Percentiles rank a stretch among this genome's conserved stretches.
Conservation (phyloP, 2,329 filamentous ascomycete species). For the Phaeomoniella chlamydospora region DNA sequence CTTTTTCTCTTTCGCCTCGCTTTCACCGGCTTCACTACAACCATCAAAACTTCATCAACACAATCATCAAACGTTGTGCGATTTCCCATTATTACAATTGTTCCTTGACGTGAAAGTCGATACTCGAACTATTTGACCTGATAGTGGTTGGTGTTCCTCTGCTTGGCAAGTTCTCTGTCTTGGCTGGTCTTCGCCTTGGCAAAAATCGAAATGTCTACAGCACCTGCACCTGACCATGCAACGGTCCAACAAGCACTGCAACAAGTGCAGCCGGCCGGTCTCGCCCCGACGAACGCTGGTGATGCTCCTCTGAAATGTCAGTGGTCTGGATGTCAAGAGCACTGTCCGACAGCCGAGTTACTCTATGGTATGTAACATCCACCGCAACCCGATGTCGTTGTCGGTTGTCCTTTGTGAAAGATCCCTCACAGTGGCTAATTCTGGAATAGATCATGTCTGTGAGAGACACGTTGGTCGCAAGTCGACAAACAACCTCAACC, state of each 20-base stretch:
- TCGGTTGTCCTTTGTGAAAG: too few species aligned
- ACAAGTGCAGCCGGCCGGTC: slow-evolving; percentile 7
- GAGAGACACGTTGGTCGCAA: slow-evolving; percentile 97
- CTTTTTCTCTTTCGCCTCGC: slow-evolving; percentile 5
- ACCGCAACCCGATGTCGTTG: too few species aligned
- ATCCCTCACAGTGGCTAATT: too few species aligned
- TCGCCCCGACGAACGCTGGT: slow-evolving; percentile 8
- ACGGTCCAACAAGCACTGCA: slow-evolving; percentile 7
- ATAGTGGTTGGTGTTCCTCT: slow-evolving; percentile 1
- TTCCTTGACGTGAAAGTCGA: too few species aligned
- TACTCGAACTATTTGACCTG: too few species aligned
- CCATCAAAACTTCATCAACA: neutral
- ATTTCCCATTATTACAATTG: too few species aligned
- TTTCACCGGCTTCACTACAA: slow-evolving; percentile 1
- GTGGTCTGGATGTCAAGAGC: slow-evolving; percentile 49
- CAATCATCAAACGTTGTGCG: too few species aligned
- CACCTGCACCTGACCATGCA: slow-evolving; percentile 7
- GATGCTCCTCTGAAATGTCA: slow-evolving; percentile 38
- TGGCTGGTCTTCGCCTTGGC: neutral
- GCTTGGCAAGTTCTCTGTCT: neutral
- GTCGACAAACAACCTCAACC: slow-evolving; percentile 94
- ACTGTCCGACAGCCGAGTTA: slow-evolving; percentile 40
- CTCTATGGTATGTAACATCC: slow-evolving; percentile 43
- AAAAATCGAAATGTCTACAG: slow-evolving; percentile 3
- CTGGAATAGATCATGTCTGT: slow-evolving; percentile 92